Percentiles rank a stretch among this genome's conserved stretches.
Conservation (phyloP, 2,329 filamentous ascomycete genomes). For the Ophiostoma perfectum region DNA sequence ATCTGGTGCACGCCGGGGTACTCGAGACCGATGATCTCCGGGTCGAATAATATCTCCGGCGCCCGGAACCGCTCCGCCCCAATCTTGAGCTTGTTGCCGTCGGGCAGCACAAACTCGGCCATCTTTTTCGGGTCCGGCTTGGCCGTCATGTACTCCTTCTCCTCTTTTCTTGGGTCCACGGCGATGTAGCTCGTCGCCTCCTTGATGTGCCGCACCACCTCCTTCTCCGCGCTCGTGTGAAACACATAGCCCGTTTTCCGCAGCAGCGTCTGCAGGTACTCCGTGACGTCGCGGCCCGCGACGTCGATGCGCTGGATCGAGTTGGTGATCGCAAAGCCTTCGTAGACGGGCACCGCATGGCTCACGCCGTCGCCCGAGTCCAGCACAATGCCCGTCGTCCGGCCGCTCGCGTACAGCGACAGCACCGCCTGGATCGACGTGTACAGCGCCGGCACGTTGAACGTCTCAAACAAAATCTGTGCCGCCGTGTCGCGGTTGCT, state of each 20-base stretch:
- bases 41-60: slow-evolving; percentile 95
- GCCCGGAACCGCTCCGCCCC: slow-evolving; percentile 92
- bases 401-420: slow-evolving; percentile 89
- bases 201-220: slow-evolving; percentile 96
- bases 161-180: slow-evolving; percentile 82
- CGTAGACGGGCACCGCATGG: slow-evolving; percentile 94
- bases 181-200: slow-evolving; percentile 91
- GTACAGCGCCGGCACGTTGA: slow-evolving; percentile 94
- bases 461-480: slow-evolving; percentile 97
- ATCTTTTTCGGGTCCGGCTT: slow-evolving; percentile 73
- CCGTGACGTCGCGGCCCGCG: slow-evolving; percentile 90
- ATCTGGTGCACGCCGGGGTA: slow-evolving; percentile 98
- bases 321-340: slow-evolving; percentile 94
- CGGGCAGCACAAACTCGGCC: slow-evolving; percentile 82
- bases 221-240: slow-evolving; percentile 97
- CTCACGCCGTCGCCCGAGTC: slow-evolving; percentile 95
- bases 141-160: slow-evolving; percentile 86
- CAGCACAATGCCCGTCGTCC: slow-evolving; percentile 91
- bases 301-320: slow-evolving; percentile 95
- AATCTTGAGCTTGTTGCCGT: slow-evolving; percentile 90
- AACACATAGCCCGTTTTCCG: slow-evolving; percentile 92
- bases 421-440: slow-evolving; percentile 96
- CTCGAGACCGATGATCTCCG: slow-evolving; percentile 92
- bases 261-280: slow-evolving; percentile 84
- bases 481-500: slow-evolving; percentile 94